These are phyloP conservation scores for Microbotryum violaceum DNA, from an alignment of 1,284 basidiomycete genomes.

Conservation along the genomic window DNA sequence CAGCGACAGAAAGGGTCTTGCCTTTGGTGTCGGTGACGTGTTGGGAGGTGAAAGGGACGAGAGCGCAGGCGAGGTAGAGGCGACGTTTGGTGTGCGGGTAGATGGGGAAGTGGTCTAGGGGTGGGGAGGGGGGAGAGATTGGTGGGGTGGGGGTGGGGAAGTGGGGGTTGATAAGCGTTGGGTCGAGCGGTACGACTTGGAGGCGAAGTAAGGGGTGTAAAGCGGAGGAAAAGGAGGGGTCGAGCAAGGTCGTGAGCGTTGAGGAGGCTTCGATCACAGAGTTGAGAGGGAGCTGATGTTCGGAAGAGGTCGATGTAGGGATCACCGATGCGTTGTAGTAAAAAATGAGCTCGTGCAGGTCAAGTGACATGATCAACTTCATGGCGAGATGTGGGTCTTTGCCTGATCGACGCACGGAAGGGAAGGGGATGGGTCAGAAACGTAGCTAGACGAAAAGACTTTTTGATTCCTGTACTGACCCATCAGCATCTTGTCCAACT, in stretches of 20 bases:
- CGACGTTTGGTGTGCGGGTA: conserved; percentile 47
- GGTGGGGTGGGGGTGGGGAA: neutral
- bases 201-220: conserved; percentile 22
- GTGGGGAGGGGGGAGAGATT: conserved; percentile 1
- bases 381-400: conserved; percentile 66
- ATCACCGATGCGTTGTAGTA: conserved; percentile 54
- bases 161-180: neutral
- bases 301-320: conserved; percentile 58
- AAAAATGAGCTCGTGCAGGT: conserved; percentile 61
- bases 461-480: conserved; percentile 44
- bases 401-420: conserved; percentile 44
- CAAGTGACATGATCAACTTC: conserved; percentile 59
- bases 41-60: conserved; percentile 59
- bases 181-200: conserved; percentile 1
- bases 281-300: conserved; percentile 48
- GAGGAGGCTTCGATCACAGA: conserved; percentile 39
- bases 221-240: conserved; percentile 39
- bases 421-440: neutral
- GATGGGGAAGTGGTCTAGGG: neutral
- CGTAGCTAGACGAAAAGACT: too few relatives aligned
- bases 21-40: conserved; percentile 51
- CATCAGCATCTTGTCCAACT: conserved; percentile 83
- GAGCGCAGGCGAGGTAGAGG: conserved; percentile 53
- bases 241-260: conserved; percentile 46
- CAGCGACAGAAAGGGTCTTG: conserved; percentile 53